Percentiles rank a stretch among this genome's conserved stretches.
These are phyloP conservation scores for Penicillium samsonianum DNA, from an alignment of 495 filamentous ascomycete species.

Conservation along the genomic window DNA sequence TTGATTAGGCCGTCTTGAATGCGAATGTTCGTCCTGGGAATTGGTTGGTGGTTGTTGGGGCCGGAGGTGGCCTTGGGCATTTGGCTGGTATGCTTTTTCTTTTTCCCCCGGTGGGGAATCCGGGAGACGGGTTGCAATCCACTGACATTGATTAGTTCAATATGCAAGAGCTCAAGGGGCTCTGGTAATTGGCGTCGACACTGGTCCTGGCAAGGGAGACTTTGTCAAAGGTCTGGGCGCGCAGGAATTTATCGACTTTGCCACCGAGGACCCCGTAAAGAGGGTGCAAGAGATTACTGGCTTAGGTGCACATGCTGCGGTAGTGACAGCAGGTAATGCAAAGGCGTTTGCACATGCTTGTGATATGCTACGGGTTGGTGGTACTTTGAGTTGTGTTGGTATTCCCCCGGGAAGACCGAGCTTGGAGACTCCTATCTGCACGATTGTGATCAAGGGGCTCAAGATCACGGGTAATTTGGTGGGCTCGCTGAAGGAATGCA, in stretches of 20 bases:
- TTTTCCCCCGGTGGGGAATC: not conserved
- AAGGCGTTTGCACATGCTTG: constrained; percentile 50
- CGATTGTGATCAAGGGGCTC: constrained; percentile 53
- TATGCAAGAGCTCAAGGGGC: constrained; percentile 49
- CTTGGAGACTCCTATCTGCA: constrained; percentile 47
- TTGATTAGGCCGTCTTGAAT: constrained; percentile 41
- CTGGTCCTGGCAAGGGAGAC: constrained; percentile 42
- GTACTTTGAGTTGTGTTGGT: constrained; percentile 51
- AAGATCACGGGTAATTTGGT: constrained; percentile 49
- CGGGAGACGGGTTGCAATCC: not conserved
- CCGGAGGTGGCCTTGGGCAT: constrained; percentile 53
- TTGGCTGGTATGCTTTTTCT: constrained; percentile 37
- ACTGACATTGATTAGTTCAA: constrained; percentile 38
- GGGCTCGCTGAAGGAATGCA: constrained; percentile 52
- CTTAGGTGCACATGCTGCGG: constrained; percentile 45
- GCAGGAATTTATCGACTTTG: constrained; percentile 49
- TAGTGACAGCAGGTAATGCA: constrained; percentile 47
- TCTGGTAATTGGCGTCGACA: constrained; percentile 49
- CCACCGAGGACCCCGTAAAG: constrained; percentile 35
- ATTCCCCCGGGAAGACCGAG: constrained; percentile 46
- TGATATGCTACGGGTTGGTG: constrained; percentile 53
- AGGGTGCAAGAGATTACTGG: constrained; percentile 44
- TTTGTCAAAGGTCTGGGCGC: constrained; percentile 46
- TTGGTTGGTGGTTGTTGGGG: constrained; percentile 50
- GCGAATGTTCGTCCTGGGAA: constrained; percentile 41